Percentiles rank a stretch among this genome's conserved stretches.
These are phyloP conservation scores for Russula brevipes DNA, from an alignment of 768 basidiomycete species.

Conservation along the genomic window DNA sequence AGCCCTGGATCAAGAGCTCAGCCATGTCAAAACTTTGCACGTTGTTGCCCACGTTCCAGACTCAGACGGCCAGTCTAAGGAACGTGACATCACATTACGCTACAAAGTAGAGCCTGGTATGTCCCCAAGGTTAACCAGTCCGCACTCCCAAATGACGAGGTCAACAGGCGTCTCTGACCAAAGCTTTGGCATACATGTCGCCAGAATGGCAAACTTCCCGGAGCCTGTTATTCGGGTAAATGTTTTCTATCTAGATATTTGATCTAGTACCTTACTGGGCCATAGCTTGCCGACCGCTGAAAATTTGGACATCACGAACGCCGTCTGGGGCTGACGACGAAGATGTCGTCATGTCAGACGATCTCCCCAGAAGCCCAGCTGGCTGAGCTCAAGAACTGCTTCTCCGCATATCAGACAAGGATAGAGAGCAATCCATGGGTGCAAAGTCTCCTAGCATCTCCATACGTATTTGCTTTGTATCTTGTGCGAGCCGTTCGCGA, in stretches of 20 bases:
- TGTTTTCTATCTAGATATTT: slow-evolving; percentile 53
- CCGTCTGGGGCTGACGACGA: slow-evolving; percentile 35
- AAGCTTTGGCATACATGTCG: slow-evolving; percentile 98
- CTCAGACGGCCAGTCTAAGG: slow-evolving; percentile 39
- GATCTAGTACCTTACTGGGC: too few species aligned
- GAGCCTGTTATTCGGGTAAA: slow-evolving; percentile 69
- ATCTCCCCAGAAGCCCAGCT: slow-evolving; percentile 35
- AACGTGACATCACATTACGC: slow-evolving; percentile 74
- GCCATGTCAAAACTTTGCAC: slow-evolving; percentile 90
- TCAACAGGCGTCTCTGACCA: slow-evolving; percentile 85
- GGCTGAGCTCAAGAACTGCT: slow-evolving; percentile 50
- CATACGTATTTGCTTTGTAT: slow-evolving; percentile 28
- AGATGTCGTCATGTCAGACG: slow-evolving; percentile 51
- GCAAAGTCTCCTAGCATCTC: slow-evolving; percentile 47
- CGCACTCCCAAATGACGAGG: neutral
- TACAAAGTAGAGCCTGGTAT: slow-evolving; percentile 76
- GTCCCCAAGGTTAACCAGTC: slow-evolving; percentile 19
- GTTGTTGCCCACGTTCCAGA: slow-evolving; percentile 87
- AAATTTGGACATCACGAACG: slow-evolving; percentile 50
- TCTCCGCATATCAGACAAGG: slow-evolving; percentile 58
- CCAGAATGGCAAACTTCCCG: slow-evolving; percentile 59
- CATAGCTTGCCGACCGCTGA: slow-evolving; percentile 87
- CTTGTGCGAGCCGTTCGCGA: too few species aligned
- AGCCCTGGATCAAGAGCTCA: slow-evolving; percentile 76
- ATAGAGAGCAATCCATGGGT: slow-evolving; percentile 82